Conservation (phyloP, 2,329 filamentous ascomycete genomes). For the Hansfordia pulvinata region DNA sequence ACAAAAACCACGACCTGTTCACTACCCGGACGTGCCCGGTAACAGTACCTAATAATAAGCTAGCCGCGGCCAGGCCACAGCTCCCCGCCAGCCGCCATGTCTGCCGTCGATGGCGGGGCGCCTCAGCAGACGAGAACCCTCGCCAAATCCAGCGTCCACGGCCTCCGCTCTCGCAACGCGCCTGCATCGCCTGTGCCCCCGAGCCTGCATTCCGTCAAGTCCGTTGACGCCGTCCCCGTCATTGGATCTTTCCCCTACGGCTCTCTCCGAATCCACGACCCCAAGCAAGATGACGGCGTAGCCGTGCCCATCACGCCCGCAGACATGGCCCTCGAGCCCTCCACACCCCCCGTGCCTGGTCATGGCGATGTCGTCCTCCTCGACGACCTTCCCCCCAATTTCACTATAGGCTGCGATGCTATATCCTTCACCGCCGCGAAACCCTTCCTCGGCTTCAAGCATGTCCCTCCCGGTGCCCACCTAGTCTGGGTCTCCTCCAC, state of each 20-base stretch:
- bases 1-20: too few relatives aligned
- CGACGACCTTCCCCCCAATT: conserved; percentile 33
- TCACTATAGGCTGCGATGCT: conserved; percentile 39
- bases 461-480: conserved; percentile 41
- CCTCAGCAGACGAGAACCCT: too few relatives aligned
- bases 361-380: conserved; percentile 38
- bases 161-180: too few relatives aligned
- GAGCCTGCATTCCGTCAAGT: conserved; percentile 12
- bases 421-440: conserved; percentile 29
- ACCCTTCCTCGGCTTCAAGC: conserved; percentile 37
- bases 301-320: conserved; percentile 6
- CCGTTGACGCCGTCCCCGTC: conserved; percentile 16
- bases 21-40: too few relatives aligned
- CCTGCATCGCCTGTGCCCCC: conserved; percentile 4
- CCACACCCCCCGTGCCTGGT: conserved; percentile 13
- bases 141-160: too few relatives aligned
- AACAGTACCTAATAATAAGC: too few relatives aligned
- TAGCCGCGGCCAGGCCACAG: too few relatives aligned
- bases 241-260: conserved; percentile 15
- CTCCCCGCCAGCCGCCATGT: too few relatives aligned
- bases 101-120: too few relatives aligned
- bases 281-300: conserved; percentile 3
- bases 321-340: conserved; percentile 7
- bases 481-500: conserved; percentile 44
- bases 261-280: conserved; percentile 9